These are phyloP conservation scores for Aphanomyces euteiches DNA, from an alignment of 352 stramenopile genomes.

Conservation along the genomic window DNA sequence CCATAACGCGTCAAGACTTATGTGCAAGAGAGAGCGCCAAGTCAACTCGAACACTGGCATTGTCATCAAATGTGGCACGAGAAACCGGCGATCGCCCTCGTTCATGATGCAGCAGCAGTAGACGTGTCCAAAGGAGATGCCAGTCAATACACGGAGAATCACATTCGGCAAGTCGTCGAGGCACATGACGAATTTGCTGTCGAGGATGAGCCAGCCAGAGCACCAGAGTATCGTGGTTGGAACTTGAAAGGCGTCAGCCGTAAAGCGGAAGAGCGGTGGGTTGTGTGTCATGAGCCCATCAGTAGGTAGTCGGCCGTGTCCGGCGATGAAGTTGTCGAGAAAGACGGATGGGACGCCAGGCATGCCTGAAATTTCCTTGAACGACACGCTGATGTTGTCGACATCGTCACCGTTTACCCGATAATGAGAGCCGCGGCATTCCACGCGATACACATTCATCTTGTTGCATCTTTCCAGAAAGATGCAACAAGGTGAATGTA, in stretches of 20 bases:
- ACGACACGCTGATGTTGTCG: neutral
- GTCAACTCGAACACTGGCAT: neutral
- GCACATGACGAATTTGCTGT: constrained; percentile 10
- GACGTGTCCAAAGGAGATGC: neutral
- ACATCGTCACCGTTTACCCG: no score
- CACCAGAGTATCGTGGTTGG: neutral
- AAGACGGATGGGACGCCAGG: neutral
- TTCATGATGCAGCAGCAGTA: constrained; percentile 6
- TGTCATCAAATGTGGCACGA: neutral
- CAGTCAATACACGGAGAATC: neutral
- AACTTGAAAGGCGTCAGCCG: constrained; percentile 14
- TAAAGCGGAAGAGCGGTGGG: neutral
- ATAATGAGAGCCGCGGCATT: no score
- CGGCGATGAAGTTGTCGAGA: constrained; percentile 19
- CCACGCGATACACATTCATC: no score
- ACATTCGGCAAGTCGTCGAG: constrained; percentile 18
- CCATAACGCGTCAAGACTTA: constrained; percentile 6
- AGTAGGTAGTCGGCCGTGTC: neutral
- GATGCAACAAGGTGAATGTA: no score
- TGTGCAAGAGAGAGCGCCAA: neutral
- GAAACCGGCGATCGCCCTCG: neutral
- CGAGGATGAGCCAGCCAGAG: constrained; percentile 16
- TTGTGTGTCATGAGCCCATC: neutral
- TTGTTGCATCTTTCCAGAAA: no score
- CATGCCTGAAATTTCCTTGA: neutral